Base-by-base conservation (phyloP, 495 filamentous ascomycete species). In the Xylaria cubensis region DNA sequence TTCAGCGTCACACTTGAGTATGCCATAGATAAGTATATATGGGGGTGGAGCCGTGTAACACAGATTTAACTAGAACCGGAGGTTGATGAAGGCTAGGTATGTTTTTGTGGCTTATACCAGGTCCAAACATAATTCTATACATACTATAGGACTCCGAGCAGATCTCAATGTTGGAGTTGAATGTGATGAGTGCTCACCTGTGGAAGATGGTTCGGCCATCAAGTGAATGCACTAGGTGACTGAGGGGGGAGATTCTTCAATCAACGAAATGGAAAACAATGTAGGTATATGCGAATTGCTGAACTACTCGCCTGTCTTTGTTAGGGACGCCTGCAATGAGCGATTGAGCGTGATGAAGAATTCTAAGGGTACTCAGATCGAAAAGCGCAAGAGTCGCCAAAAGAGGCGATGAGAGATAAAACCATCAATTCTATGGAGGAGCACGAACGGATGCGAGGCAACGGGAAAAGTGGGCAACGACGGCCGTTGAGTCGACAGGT, bases 401-500 rank as follows among this genome's bases (percentile, higher is more conserved):
- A 44, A 26, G 61, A 29, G 39, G 61, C 26, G 26, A 42, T 10
- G 44, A 29, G 12, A 32, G 17, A 41, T 42, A 24, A 63, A 63
- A 42, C n/a, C 36, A 24, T 63, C 39, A 44, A 62, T 39, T 61
- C 34, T 4, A 39, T 19, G 32, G 58, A 61, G 58, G 19, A 39
- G 17, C 15, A 39, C 6, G 36, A 36, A 29, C 17, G 15, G 21
- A 63, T 63, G 59, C 59, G 59, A 36, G 59, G 59, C n/a, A 17
- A 17, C 59, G 34, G 29, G 59, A 44, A 24, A 39, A 13, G 39
- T 42, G 24, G 34, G 2, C 12, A 64, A 17, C 44, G 39, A 68
- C n/a, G 29, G 12, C 64, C 32, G 36, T 61, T 42, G 24, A 69
- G 29, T 62, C 55, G 48, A 46, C 42, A 26, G 51, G 67, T 46